These are phyloP conservation scores for Claviceps cyperi DNA, from an alignment of 2,329 filamentous ascomycete genomes.

Conservation along the genomic window DNA sequence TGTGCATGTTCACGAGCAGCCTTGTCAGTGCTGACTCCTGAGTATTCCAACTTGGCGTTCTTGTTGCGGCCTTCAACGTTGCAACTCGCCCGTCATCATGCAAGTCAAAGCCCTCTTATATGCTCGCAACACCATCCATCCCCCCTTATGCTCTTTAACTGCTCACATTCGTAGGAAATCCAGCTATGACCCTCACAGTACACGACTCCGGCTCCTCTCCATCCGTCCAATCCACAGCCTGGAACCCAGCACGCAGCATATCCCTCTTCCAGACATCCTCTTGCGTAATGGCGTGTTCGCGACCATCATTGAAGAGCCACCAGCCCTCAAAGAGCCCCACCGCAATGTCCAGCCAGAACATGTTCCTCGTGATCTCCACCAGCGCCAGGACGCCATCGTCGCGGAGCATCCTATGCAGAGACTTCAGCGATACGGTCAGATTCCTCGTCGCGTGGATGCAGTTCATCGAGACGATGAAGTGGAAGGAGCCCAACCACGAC, in stretches of 20 bases:
- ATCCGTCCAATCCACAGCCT: conserved; percentile 10
- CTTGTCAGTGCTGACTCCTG: no score
- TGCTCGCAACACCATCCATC: no score
- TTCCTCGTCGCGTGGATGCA: conserved; percentile 20
- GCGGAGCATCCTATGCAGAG: conserved; percentile 10
- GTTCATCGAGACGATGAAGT: conserved; percentile 21
- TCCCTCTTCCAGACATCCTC: conserved; percentile 7
- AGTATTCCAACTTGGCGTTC: no score
- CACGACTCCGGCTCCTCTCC: conserved; percentile 3
- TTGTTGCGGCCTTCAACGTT: no score
- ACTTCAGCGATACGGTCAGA: conserved; percentile 5
- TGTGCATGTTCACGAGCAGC: no score
- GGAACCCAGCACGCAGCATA: conserved; percentile 8
- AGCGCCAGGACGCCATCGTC: conserved; percentile 8
- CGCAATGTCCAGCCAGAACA: conserved; percentile 17
- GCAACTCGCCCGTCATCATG: no score
- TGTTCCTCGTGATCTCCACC: conserved; percentile 8
- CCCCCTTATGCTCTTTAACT: no score
- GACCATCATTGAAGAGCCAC: conserved; percentile 16
- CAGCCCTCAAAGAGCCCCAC: conserved; percentile 22
- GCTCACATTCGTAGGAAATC: background rate
- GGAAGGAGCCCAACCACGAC: conserved; percentile 10
- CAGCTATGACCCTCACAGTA: background rate
- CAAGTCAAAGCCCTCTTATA: no score
- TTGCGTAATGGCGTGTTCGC: conserved; percentile 4